These are phyloP conservation scores for Picea sitchensis DNA, from an alignment of 75 land plant genomes.

Conservation along the genomic window DNA sequence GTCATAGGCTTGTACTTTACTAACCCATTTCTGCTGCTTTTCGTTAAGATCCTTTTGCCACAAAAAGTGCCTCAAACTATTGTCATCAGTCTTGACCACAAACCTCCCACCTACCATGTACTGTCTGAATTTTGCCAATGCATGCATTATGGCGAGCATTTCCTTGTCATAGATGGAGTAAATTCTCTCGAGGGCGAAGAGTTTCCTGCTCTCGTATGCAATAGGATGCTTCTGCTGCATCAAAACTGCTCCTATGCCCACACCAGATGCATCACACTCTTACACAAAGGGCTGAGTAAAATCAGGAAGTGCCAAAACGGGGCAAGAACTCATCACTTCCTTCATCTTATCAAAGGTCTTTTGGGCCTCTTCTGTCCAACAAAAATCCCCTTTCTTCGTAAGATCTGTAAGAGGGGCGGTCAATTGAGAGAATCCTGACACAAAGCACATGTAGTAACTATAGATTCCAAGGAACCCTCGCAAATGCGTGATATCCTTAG, in stretches of 20 bases:
- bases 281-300: not conserved
- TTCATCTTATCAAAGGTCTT: no score
- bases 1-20: not conserved
- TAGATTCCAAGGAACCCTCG: no score
- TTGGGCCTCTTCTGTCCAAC: no score
- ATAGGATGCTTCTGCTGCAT: slow-evolving; percentile 3
- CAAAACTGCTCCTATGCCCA: not conserved
- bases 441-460: no score
- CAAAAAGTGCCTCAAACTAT: slow-evolving; percentile 7
- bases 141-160: slow-evolving; percentile 11
- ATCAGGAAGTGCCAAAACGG: not conserved
- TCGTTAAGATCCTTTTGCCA: not conserved
- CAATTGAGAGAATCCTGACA: no score
- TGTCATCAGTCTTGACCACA: slow-evolving; percentile 1
- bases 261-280: not conserved
- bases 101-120: not conserved
- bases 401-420: no score
- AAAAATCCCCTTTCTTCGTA: no score
- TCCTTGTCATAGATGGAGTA: slow-evolving; percentile 13
- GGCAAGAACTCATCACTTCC: not conserved
- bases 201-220: slow-evolving; percentile 9
- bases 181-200: not conserved
- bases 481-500: no score
- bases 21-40: slow-evolving; percentile 6
- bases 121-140: slow-evolving; percentile 10